Percentiles rank a stretch among this genome's conserved stretches.
These are phyloP conservation scores for Nidula microcarpa DNA, from an alignment of 768 basidiomycete genomes.

Conservation along the genomic window DNA sequence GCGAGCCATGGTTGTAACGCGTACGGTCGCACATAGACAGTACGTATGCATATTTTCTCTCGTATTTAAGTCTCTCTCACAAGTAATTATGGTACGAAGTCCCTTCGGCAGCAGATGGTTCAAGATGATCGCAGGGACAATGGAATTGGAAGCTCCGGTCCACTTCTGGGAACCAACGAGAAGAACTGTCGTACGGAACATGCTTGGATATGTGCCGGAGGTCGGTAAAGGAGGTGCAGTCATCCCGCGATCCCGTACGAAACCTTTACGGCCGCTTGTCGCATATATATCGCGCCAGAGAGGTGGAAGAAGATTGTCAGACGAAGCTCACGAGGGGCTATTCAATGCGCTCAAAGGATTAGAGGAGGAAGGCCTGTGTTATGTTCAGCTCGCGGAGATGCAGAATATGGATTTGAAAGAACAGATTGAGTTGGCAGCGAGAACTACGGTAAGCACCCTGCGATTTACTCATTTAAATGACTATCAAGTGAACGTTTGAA, in stretches of 20 bases:
- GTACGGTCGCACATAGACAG: not conserved
- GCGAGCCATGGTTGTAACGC: not conserved
- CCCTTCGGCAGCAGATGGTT: not conserved
- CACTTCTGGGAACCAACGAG: not conserved
- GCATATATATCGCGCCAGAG: constrained; percentile 2
- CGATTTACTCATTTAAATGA: not conserved
- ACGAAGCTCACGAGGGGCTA: constrained; percentile 15
- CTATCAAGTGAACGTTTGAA: not conserved
- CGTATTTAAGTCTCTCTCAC: not conserved
- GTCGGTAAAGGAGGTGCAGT: not conserved
- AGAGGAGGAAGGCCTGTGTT: constrained; percentile 17
- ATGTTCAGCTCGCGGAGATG: constrained; percentile 13
- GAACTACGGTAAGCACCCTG: constrained; percentile 15
- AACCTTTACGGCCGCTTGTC: not conserved
- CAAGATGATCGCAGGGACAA: not conserved
- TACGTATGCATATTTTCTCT: not conserved
- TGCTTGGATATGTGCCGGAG: not conserved
- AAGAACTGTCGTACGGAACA: not conserved
- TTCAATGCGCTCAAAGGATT: constrained; percentile 15
- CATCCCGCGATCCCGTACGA: not conserved
- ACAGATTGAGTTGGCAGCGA: constrained; percentile 15
- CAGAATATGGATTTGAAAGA: constrained; percentile 14
- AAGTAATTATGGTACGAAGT: not conserved
- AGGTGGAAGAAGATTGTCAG: constrained; percentile 9
- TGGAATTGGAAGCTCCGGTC: not conserved